Evolutionary conservation across 768 basidiomycete genomes (phyloP), one percentile per base, ranked within the genome.

Genomic region (Psilocybe cubensis): DNA sequence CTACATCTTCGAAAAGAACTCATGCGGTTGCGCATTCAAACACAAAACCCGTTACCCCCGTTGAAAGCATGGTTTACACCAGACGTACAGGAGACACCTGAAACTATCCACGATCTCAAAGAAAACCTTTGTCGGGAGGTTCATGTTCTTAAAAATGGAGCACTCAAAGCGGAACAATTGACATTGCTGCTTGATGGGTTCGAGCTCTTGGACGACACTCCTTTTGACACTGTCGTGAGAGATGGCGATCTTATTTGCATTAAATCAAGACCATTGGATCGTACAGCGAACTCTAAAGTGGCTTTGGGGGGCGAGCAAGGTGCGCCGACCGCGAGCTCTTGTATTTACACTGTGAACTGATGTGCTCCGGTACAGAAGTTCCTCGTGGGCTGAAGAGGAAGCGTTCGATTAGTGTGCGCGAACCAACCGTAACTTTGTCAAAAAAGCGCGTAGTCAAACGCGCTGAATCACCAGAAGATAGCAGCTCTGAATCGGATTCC

Each of bases 21-120:
- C 33, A 83, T 86, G 83, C 79, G 85, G 10, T 66, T 86, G 48
- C 77, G 78, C 61, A 71, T 87, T 53, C 80, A 79, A 55, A 76
- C 81, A 0, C 65, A 66, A 4, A 63, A 72, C 28, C 84, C 84
- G 31, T 72, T 87, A 12, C 80, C 81, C 1, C 72, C 68, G 21
- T 58, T 83, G 12, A 82, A 79, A 57, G 82, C 77, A 4, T 87
- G 85, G 85, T 83, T 83, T 59, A 70, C 74, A 18, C 73, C 77
- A 25, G 70, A 75, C 38, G 52, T 63, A 10, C 62, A 59, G 2
- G 50, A 49, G 33, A 28, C 45, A 4, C 64, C 68, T 18, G 57
- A 59, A n/a, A 76, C 70, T 0, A 69, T 81, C 4, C 41, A 59
- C 2, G 71, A 76, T 31, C 69, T 83, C 29, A 83, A 81, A 59